Evolutionary conservation across 2,329 filamentous ascomycete species (phyloP).

Genomic region (Capronia epimyces): DNA sequence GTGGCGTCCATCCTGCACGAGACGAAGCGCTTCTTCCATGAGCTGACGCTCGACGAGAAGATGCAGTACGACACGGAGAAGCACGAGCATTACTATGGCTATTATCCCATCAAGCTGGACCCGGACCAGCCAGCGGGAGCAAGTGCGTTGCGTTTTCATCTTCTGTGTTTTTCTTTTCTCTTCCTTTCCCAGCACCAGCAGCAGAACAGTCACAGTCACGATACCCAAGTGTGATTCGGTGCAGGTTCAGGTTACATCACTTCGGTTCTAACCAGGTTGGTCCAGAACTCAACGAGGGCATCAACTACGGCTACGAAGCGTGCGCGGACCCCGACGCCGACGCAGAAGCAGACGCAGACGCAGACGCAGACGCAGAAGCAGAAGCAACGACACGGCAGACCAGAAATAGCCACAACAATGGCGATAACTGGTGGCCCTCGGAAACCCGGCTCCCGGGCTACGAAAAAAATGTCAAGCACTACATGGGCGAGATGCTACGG

Average conservation of each 20-base stretch:
- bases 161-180: neutral
- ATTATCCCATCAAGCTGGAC: slow-evolving; percentile 19
- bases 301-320: slow-evolving; percentile 21
- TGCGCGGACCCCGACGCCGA: slow-evolving; percentile 12
- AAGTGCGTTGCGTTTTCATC: slow-evolving; percentile 8
- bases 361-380: slow-evolving; percentile 14
- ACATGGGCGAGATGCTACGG: slow-evolving; percentile 32
- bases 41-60: slow-evolving; percentile 20
- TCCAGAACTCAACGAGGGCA: slow-evolving; percentile 21
- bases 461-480: slow-evolving; percentile 8
- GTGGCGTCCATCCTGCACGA: slow-evolving; percentile 28
- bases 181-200: too few relatives aligned
- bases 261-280: neutral
- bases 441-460: slow-evolving; percentile 16
- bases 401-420: too few relatives aligned
- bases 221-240: too few relatives aligned
- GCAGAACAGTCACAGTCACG: too few relatives aligned
- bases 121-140: slow-evolving; percentile 13
- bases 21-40: slow-evolving; percentile 17
- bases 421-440: slow-evolving; percentile 19
- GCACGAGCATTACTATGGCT: slow-evolving; percentile 22
- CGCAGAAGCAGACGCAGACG: too few relatives aligned
- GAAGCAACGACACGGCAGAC: neutral
- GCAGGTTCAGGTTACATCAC: neutral
- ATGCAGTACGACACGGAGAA: slow-evolving; percentile 20